A percentile compares a stretch with the other conserved stretches of the same genome.
These are phyloP conservation scores for Xylaria polymorpha DNA, from an alignment of 2,329 filamentous ascomycete species.

Conservation along the genomic window DNA sequence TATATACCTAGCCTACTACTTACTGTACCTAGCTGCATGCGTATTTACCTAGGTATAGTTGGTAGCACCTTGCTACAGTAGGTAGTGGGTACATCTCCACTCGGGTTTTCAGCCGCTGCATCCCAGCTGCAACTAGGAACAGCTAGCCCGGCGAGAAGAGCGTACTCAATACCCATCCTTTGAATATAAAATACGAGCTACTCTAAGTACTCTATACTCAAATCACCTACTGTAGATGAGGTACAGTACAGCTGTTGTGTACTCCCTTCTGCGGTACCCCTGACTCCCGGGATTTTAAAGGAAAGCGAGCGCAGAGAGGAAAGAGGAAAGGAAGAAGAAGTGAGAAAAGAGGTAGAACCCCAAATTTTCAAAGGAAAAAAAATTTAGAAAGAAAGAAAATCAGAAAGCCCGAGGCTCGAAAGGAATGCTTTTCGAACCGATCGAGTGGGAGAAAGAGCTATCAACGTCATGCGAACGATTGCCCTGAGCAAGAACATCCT, in stretches of 20 bases:
- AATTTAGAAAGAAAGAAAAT: background rate
- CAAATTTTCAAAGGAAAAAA: constrained; percentile 12
- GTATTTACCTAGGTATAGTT: too few relatives aligned
- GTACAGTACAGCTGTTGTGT: background rate
- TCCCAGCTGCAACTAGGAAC: constrained; percentile 17
- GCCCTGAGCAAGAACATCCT: constrained; percentile 6
- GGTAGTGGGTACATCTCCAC: constrained; percentile 21
- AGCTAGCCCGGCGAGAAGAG: background rate
- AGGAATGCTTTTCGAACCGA: background rate
- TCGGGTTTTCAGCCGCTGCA: constrained; percentile 36
- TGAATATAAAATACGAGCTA: rapidly evolving
- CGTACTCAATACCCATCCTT: background rate
- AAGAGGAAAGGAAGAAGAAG: background rate
- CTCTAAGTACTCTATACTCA: background rate
- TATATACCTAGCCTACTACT: background rate
- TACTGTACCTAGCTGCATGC: background rate
- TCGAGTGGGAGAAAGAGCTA: background rate
- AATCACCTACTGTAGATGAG: background rate
- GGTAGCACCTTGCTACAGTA: background rate
- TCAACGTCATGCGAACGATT: constrained; percentile 12
- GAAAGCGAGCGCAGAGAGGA: constrained; percentile 25
- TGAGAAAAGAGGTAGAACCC: background rate
- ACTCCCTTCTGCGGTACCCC: constrained; percentile 23
- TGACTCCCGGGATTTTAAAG: constrained; percentile 24
- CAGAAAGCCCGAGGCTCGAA: background rate